phyloP scores from a whole-genome alignment of 2,329 filamentous ascomycete genomes.

The Cladophialophora bantiana region DNA sequence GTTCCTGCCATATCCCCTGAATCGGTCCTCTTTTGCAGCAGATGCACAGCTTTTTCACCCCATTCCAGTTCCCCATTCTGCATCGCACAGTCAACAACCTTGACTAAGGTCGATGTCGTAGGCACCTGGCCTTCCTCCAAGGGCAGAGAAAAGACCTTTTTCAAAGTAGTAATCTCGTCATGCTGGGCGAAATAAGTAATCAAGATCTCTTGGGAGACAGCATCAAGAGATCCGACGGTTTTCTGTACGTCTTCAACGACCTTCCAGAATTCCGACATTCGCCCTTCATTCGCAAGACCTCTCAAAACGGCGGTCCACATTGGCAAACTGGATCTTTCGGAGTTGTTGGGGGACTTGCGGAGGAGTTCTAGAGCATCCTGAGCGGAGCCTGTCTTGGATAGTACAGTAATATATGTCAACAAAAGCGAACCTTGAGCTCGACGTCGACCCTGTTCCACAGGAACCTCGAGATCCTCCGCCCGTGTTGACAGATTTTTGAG shows the following conservation, averaged over 20 bases:
- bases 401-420: slow-evolving; percentile 54
- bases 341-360: slow-evolving; percentile 48
- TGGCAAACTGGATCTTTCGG: slow-evolving; percentile 43
- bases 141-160: slow-evolving; percentile 70
- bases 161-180: slow-evolving; percentile 66
- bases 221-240: slow-evolving; percentile 47
- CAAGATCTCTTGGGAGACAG: slow-evolving; percentile 58
- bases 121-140: slow-evolving; percentile 53
- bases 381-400: slow-evolving; percentile 64
- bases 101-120: slow-evolving; percentile 57
- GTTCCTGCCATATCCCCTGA: slow-evolving; percentile 57
- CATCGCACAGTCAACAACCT: slow-evolving; percentile 67
- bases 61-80: slow-evolving; percentile 67
- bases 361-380: slow-evolving; percentile 61
- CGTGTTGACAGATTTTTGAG: slow-evolving; percentile 30
- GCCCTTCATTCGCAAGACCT: slow-evolving; percentile 62
- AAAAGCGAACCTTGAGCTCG: slow-evolving; percentile 39
- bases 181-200: slow-evolving; percentile 67
- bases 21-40: slow-evolving; percentile 30
- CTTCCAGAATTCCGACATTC: slow-evolving; percentile 43
- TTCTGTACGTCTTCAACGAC: slow-evolving; percentile 37
- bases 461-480: slow-evolving; percentile 11
- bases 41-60: slow-evolving; percentile 54
- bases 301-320: slow-evolving; percentile 65
- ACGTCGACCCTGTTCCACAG: slow-evolving; percentile 14